phyloP scores from a whole-genome alignment of 345 rosid species.

The Eucalyptus viminalis region DNA sequence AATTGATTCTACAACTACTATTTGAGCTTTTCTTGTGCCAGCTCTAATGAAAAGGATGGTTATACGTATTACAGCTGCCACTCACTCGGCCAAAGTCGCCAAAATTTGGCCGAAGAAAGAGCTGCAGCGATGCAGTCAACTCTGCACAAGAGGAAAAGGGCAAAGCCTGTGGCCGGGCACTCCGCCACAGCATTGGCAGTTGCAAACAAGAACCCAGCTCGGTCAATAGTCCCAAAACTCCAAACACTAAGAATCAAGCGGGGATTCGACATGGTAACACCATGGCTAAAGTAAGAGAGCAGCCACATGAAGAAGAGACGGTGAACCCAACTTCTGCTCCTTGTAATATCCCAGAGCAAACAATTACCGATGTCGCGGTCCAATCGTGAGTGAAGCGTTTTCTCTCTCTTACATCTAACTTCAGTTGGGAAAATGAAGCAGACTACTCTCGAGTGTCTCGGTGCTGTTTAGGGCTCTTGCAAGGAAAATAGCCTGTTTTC shows the following conservation, averaged over 20 bases:
- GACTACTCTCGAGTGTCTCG: neutral
- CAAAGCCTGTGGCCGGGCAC: conserved; percentile 36
- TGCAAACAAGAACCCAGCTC: conserved; percentile 19
- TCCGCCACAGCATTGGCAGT: conserved; percentile 57
- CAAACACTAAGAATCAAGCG: conserved; percentile 13
- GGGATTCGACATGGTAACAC: conserved; percentile 24
- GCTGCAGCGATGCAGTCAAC: conserved; percentile 59
- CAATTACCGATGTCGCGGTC: conserved; percentile 11
- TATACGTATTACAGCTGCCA: conserved; percentile 44
- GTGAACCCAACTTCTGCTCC: conserved; percentile 22
- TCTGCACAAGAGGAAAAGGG: conserved; percentile 34
- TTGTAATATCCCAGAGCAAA: conserved; percentile 18
- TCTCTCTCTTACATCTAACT: neutral
- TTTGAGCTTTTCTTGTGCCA: neutral
- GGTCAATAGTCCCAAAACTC: neutral
- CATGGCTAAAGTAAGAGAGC: conserved; percentile 24
- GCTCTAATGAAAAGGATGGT: neutral
- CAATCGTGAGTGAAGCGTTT: conserved; percentile 16
- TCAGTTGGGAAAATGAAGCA: neutral
- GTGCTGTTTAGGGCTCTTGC: neutral
- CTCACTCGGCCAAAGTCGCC: conserved; percentile 76
- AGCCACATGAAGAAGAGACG: conserved; percentile 16
- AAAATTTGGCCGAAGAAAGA: conserved; percentile 63
- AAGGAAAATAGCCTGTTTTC: neutral
- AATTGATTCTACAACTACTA: neutral